Conservation (phyloP, 2,329 filamentous ascomycete species). For the Aspergillus brunneoviolaceus region DNA sequence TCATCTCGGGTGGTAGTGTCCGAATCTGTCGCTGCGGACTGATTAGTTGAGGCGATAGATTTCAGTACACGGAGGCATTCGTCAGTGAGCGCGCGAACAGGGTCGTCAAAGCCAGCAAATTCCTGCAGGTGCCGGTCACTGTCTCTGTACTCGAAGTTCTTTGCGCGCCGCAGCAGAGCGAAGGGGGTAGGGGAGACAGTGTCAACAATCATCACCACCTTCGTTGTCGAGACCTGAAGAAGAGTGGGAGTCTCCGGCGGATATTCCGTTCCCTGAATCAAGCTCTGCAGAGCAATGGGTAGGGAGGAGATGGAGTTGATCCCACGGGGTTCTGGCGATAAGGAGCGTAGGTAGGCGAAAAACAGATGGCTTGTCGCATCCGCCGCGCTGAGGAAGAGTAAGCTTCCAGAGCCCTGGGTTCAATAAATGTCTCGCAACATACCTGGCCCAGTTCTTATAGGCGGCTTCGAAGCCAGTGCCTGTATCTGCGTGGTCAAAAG, state of each 20-base stretch:
- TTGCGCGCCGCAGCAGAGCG: constrained; percentile 81
- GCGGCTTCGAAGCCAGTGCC: constrained; percentile 92
- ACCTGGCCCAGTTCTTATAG: constrained; percentile 85
- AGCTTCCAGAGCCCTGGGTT: neutral
- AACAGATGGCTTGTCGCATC: constrained; percentile 96
- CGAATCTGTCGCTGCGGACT: constrained; percentile 71
- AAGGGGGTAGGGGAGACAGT: constrained; percentile 93
- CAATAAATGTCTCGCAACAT: constrained; percentile 33
- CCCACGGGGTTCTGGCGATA: constrained; percentile 73
- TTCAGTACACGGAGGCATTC: constrained; percentile 89
- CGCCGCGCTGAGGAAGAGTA: constrained; percentile 65
- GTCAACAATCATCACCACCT: constrained; percentile 96
- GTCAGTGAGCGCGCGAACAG: constrained; percentile 81
- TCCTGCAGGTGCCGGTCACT: constrained; percentile 79
- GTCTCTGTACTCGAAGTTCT: constrained; percentile 92
- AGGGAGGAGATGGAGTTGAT: constrained; percentile 79
- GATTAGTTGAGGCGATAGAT: constrained; percentile 83
- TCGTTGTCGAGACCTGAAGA: constrained; percentile 76
- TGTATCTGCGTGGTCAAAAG: constrained; percentile 85
- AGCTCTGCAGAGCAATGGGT: constrained; percentile 84
- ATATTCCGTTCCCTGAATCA: constrained; percentile 91
- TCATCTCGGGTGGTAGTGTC: constrained; percentile 71
- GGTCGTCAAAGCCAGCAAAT: constrained; percentile 87
- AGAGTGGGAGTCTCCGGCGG: constrained; percentile 76
- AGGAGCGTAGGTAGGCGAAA: constrained; percentile 91